These are phyloP conservation scores for Silene noctiflora DNA, from an alignment of 179 eudicot species.

Conservation along the genomic window DNA sequence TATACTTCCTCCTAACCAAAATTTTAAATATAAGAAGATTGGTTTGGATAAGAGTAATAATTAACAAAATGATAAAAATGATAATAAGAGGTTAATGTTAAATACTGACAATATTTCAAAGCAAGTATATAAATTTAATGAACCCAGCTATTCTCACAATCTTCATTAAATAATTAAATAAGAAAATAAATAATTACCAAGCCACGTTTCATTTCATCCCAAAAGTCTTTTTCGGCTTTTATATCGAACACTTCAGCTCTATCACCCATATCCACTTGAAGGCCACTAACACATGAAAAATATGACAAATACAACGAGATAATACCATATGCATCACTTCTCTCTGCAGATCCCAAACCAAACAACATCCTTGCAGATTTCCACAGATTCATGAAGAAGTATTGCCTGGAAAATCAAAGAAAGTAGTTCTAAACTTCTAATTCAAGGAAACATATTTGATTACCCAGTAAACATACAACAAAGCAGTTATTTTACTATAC, in stretches of 20 bases:
- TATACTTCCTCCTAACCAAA: background rate
- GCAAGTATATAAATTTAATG: background rate
- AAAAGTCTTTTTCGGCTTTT: constrained; percentile 64
- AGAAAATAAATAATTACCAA: constrained; percentile 53
- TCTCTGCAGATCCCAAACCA: constrained; percentile 62
- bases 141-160: constrained; percentile 4
- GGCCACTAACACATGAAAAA: constrained; percentile 41
- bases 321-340: constrained; percentile 84
- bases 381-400: constrained; percentile 59
- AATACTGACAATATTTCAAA: background rate
- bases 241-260: constrained; percentile 59
- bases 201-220: constrained; percentile 87
- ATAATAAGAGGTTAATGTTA: background rate
- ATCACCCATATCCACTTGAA: constrained; percentile 35
- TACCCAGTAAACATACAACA: background rate
- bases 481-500: constrained; percentile 31
- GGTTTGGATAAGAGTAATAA: background rate
- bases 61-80: background rate
- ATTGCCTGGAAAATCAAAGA: constrained; percentile 49
- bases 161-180: background rate
- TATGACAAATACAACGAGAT: constrained; percentile 74
- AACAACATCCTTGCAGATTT: constrained; percentile 63
- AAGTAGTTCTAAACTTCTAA: constrained; percentile 5
- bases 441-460: background rate
- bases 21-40: background rate